Conservation (phyloP, 2,329 filamentous ascomycete species). For the Ophiocordyceps camponoti-saundersi region DNA sequence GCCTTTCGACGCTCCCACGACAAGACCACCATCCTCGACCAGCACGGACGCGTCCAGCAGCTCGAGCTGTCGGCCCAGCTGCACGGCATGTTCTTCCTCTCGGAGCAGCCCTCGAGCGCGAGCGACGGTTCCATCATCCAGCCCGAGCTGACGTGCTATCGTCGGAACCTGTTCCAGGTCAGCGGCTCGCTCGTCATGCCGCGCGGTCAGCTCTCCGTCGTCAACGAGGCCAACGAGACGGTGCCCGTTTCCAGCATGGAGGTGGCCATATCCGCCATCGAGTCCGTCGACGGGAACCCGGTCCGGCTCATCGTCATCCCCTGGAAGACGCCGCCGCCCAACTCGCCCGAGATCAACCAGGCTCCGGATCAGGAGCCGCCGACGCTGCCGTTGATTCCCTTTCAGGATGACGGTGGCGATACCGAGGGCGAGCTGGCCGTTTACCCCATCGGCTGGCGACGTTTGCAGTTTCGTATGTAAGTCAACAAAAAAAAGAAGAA, state of each 20-base stretch:
- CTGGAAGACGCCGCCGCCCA: slow-evolving; percentile 88
- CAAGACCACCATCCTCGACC: slow-evolving; percentile 42
- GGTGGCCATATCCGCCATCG: slow-evolving; percentile 77
- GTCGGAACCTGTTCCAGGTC: slow-evolving; percentile 89
- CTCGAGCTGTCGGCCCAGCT: slow-evolving; percentile 56
- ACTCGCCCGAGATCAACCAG: slow-evolving; percentile 48
- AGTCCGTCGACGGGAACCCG: slow-evolving; percentile 82
- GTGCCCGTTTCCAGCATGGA: slow-evolving; percentile 72
- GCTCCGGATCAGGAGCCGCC: slow-evolving; percentile 69
- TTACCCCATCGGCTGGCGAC: slow-evolving; percentile 87
- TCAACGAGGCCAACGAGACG: slow-evolving; percentile 71
- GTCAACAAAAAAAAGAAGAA: too few relatives aligned
- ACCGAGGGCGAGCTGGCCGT: slow-evolving; percentile 68
- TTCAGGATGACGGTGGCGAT: slow-evolving; percentile 41
- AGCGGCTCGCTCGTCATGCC: slow-evolving; percentile 77
- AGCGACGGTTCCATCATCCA: slow-evolving; percentile 42
- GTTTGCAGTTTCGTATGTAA: slow-evolving; percentile 75
- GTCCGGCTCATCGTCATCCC: slow-evolving; percentile 93
- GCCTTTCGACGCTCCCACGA: slow-evolving; percentile 40
- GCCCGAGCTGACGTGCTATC: slow-evolving; percentile 86
- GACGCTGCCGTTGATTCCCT: slow-evolving; percentile 56
- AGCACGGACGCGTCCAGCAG: slow-evolving; percentile 41
- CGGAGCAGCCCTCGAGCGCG: slow-evolving; percentile 53
- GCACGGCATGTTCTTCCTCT: slow-evolving; percentile 79
- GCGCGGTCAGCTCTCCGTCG: slow-evolving; percentile 58